Evolutionary conservation across 345 rosid species (phyloP).

Genomic region (Turnera subulata): DNA sequence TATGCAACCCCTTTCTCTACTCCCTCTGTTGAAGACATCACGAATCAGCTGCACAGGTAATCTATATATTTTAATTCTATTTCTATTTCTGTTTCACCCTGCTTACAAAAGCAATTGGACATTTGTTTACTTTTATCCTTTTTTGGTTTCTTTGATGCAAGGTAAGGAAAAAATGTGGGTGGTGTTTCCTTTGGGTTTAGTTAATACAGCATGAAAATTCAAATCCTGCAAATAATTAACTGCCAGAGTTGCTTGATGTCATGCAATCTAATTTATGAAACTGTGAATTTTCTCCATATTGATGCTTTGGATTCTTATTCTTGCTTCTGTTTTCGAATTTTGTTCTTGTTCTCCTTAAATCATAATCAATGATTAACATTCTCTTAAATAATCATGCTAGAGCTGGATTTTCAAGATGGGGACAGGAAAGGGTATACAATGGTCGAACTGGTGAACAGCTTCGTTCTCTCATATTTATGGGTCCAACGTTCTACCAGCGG

Average conservation of each 20-base stretch:
- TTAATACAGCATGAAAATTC: too few relatives aligned
- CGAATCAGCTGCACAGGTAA: constrained; percentile 86
- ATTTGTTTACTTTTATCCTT: too few relatives aligned
- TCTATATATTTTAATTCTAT: background rate
- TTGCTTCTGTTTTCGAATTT: background rate
- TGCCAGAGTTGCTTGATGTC: too few relatives aligned
- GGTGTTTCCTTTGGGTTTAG: too few relatives aligned
- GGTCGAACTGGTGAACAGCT: constrained; percentile 82
- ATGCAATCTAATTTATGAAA: too few relatives aligned
- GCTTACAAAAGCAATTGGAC: too few relatives aligned
- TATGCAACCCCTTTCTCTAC: constrained; percentile 90
- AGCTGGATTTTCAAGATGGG: constrained; percentile 88
- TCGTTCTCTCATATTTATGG: constrained; percentile 67
- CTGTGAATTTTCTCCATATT: too few relatives aligned
- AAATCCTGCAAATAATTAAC: too few relatives aligned
- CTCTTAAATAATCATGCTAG: constrained; percentile 31
- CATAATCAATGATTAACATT: constrained; percentile 1
- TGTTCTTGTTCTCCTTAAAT: background rate
- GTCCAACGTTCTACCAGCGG: constrained; percentile 86
- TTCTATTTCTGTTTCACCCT: background rate
- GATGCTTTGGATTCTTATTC: background rate
- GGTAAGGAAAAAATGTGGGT: too few relatives aligned
- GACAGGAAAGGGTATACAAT: constrained; percentile 70
- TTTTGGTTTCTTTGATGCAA: background rate
- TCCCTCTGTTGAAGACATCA: constrained; percentile 59